These are phyloP conservation scores for Malassezia arunalokei DNA, from an alignment of 1,284 basidiomycete genomes.

Conservation along the genomic window DNA sequence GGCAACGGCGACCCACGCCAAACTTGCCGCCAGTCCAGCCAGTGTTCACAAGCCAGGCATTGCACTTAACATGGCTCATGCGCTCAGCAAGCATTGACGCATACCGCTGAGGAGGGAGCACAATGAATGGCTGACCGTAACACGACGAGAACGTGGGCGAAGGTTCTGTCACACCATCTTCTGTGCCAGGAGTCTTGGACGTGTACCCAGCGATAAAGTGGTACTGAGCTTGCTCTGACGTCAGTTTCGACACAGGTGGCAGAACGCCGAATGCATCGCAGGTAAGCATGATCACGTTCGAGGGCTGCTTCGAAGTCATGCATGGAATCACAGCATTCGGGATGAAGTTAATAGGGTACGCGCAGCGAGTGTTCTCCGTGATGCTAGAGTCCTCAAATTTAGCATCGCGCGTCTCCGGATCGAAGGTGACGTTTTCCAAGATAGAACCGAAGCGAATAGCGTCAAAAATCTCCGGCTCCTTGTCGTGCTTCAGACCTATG, in stretches of 20 bases:
- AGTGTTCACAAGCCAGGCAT: constrained; percentile 99
- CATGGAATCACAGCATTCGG: constrained; percentile 67
- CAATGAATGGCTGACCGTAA: constrained; percentile 97
- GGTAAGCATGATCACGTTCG: constrained; percentile 94
- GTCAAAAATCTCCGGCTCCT: constrained; percentile 91
- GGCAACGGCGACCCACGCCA: constrained; percentile 52
- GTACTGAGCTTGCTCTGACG: constrained; percentile 89
- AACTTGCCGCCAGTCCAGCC: constrained; percentile 96
- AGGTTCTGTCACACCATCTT: constrained; percentile 93
- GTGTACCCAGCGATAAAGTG: constrained; percentile 56
- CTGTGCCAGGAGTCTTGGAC: constrained; percentile 86
- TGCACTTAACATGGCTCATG: constrained; percentile 78
- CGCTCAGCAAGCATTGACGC: constrained; percentile 92
- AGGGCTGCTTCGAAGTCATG: constrained; percentile 45
- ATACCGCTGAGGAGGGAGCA: constrained; percentile 70
- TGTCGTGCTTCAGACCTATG: constrained; percentile 89
- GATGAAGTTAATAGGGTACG: constrained; percentile 56
- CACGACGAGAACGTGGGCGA: constrained; percentile 99
- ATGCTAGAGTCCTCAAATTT: constrained; percentile 95
- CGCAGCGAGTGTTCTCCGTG: constrained; percentile 95
- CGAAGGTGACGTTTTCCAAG: constrained; percentile 98
- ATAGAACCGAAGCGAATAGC: constrained; percentile 92
- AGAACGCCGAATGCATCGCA: constrained; percentile 98
- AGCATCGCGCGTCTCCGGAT: constrained; percentile 68
- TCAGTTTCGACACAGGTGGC: constrained; percentile 84